These are phyloP conservation scores for Podospora pseudopauciseta DNA, from an alignment of 495 filamentous ascomycete species.

Conservation along the genomic window DNA sequence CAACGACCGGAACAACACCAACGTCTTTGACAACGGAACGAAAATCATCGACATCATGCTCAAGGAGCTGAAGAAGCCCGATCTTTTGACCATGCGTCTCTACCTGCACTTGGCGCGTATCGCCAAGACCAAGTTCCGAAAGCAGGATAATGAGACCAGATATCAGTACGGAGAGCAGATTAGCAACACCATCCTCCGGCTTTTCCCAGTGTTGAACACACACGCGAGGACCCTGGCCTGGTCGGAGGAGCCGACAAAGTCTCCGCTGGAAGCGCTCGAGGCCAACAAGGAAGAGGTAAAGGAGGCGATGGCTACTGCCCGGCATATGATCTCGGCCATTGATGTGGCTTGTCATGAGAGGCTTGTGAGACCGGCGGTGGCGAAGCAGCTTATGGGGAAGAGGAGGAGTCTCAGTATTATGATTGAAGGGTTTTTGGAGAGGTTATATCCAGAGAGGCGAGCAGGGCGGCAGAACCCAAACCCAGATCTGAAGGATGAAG, in stretches of 20 bases:
- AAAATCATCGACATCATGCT: constrained; percentile 58
- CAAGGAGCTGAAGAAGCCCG: constrained; percentile 37
- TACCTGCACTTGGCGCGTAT: constrained; percentile 41
- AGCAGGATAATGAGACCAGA: constrained; percentile 16
- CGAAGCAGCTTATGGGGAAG: constrained; percentile 23
- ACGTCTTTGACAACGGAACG: constrained; percentile 54
- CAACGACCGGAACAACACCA: constrained; percentile 66
- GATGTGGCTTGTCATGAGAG: constrained; percentile 32
- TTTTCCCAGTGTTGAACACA: constrained; percentile 38
- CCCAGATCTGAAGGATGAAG: neutral
- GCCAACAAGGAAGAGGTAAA: constrained; percentile 19
- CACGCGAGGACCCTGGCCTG: constrained; percentile 27
- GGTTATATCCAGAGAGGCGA: constrained; percentile 17
- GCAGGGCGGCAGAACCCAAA: constrained; percentile 14
- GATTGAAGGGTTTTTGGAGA: constrained; percentile 28
- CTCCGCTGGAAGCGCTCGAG: constrained; percentile 15
- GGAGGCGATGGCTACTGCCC: constrained; percentile 39
- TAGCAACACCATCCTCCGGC: constrained; percentile 33
- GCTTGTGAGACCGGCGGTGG: constrained; percentile 15
- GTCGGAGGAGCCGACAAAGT: constrained; percentile 16
- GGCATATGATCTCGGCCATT: constrained; percentile 39
- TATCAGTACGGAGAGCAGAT: constrained; percentile 34
- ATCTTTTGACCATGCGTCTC: constrained; percentile 38
- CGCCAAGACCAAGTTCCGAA: constrained; percentile 26
- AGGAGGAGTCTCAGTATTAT: constrained; percentile 31